Percentiles rank a stretch among this genome's conserved stretches.
Conservation (phyloP, 2,329 filamentous ascomycete genomes). For the Fusarium penzigii region DNA sequence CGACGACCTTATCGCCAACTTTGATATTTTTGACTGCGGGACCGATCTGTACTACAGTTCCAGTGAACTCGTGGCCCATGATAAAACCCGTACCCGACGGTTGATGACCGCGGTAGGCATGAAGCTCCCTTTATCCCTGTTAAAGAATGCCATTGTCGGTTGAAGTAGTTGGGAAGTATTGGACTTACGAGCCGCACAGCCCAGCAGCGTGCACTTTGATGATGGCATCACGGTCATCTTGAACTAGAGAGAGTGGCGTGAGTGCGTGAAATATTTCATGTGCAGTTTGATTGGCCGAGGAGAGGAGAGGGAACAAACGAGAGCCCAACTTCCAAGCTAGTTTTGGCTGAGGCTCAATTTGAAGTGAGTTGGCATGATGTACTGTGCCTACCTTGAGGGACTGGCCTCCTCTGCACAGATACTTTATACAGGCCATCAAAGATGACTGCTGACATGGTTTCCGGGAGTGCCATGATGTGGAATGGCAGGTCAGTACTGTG, state of each 20-base stretch:
- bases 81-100: conserved; percentile 63
- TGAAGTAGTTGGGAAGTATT: not conserved
- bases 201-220: conserved; percentile 82
- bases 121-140: conserved; percentile 65
- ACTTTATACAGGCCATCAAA: conserved; percentile 79
- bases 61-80: conserved; percentile 87
- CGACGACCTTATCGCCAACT: conserved; percentile 76
- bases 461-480: conserved; percentile 34
- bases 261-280: not conserved
- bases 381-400: conserved; percentile 59
- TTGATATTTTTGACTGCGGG: conserved; percentile 66
- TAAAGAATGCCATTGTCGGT: not conserved
- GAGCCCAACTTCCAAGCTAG: not conserved
- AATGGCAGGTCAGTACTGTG: not conserved
- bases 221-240: conserved; percentile 73
- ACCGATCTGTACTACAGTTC: conserved; percentile 69
- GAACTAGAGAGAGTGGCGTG: conserved; percentile 46
- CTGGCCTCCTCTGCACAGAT: conserved; percentile 74
- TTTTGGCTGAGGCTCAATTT: not conserved
- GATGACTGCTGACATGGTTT: conserved; percentile 83
- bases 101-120: conserved; percentile 83
- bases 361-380: not conserved
- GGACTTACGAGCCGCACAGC: conserved; percentile 78
- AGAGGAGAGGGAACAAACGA: not conserved
- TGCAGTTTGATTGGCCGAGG: not conserved